These are phyloP conservation scores for Hawksworthiomyces lignivorus DNA, from an alignment of 2,329 filamentous ascomycete species.

Conservation along the genomic window DNA sequence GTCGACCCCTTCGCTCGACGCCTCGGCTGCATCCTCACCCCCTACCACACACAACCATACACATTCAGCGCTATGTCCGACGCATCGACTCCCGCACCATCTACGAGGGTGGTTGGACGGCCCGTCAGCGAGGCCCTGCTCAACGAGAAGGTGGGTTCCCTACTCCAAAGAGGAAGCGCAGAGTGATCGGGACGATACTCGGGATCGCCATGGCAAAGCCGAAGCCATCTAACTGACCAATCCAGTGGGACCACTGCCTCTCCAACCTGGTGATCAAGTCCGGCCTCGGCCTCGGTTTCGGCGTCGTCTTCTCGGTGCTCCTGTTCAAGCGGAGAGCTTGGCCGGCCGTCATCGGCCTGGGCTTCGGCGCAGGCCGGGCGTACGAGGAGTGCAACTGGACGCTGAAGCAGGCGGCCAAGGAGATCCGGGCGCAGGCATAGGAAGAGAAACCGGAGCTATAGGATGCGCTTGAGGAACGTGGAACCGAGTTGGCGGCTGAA, in stretches of 20 bases:
- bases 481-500: too few relatives aligned
- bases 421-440: conserved; percentile 47
- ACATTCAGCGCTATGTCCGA: conserved; percentile 39
- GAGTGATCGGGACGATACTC: too few relatives aligned
- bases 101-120: conserved; percentile 59
- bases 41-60: conserved; percentile 18
- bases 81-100: conserved; percentile 44
- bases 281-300: conserved; percentile 89
- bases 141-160: conserved; percentile 91
- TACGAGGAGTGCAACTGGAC: conserved; percentile 97
- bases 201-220: too few relatives aligned
- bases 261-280: conserved; percentile 97
- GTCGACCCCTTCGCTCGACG: too few relatives aligned
- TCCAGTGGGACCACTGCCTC: conserved; percentile 94
- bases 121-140: conserved; percentile 96
- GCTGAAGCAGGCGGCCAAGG: conserved; percentile 53
- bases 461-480: too few relatives aligned
- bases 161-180: too few relatives aligned
- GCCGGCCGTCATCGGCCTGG: conserved; percentile 90
- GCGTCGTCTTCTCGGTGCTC: conserved; percentile 96
- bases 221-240: too few relatives aligned
- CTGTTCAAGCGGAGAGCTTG: conserved; percentile 97
- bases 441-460: too few relatives aligned
- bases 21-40: not conserved
- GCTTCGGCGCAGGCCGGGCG: conserved; percentile 90